Evolutionary conservation across 208 protist genomes (phyloP).

Genomic region (Porcisia deanei): DNA sequence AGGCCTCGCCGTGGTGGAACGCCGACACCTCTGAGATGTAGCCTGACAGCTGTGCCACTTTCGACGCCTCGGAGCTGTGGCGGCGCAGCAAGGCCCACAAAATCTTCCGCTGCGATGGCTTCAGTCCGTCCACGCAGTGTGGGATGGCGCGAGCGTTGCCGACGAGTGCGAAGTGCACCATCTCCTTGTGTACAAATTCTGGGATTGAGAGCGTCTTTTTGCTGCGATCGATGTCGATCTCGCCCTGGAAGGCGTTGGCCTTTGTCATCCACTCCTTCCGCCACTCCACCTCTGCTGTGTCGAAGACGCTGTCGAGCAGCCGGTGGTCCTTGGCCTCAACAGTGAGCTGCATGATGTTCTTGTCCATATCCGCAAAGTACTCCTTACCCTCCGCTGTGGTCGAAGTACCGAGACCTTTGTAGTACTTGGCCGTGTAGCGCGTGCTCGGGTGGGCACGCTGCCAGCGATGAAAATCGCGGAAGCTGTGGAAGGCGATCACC

Average conservation of each 20-base stretch:
- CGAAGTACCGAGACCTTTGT: conserved; percentile 99
- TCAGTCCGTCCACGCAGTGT: conserved; percentile 98
- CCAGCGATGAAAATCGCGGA: conserved; percentile 98
- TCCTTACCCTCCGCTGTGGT: conserved; percentile 98
- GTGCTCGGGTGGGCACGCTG: conserved; percentile 68
- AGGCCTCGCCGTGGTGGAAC: conserved; percentile 99
- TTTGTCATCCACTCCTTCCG: conserved; percentile 99
- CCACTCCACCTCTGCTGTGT: conserved; percentile 96
- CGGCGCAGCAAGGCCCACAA: conserved; percentile 95
- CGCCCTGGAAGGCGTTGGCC: conserved; percentile 83
- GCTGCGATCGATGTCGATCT: conserved; percentile 90
- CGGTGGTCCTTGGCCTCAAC: conserved; percentile 90
- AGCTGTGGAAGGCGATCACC: conserved; percentile 97
- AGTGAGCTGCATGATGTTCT: conserved; percentile 94
- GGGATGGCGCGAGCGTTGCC: conserved; percentile 91
- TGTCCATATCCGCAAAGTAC: conserved; percentile 98
- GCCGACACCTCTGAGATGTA: conserved; percentile 96
- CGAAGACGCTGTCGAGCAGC: conserved; percentile 98
- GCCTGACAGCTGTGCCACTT: conserved; percentile 99
- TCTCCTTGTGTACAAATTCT: conserved; percentile 99
- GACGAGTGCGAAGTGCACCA: conserved; percentile 98
- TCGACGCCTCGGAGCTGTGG: conserved; percentile 94
- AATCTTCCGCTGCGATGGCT: conserved; percentile 99
- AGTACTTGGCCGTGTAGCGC: conserved; percentile 98
- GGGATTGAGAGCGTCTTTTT: conserved; percentile 82